A percentile compares a stretch with the other conserved stretches of the same genome.
phyloP scores from a whole-genome alignment of 1,284 basidiomycete genomes.

The Malassezia pachydermatis region DNA sequence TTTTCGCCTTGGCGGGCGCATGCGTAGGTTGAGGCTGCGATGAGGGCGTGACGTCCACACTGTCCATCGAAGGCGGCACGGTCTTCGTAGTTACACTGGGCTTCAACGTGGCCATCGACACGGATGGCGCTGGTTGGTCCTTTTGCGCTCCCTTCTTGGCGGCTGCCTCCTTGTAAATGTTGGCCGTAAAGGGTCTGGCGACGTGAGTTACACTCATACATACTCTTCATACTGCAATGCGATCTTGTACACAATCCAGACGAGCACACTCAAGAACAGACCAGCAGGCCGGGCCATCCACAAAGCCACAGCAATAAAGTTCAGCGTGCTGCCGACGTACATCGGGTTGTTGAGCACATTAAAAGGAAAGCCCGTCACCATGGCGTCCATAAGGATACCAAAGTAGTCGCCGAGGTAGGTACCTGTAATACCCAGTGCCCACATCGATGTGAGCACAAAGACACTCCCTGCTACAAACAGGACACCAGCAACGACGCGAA shows the following conservation, averaged over 20 bases:
- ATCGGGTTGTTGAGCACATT: slow-evolving; percentile 86
- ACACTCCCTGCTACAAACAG: slow-evolving; percentile 56
- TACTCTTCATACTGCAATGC: slow-evolving; percentile 42
- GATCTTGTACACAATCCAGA: slow-evolving; percentile 35
- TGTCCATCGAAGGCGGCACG: too few species aligned
- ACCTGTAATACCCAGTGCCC: slow-evolving; percentile 81
- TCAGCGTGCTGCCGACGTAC: slow-evolving; percentile 56
- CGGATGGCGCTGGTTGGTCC: too few species aligned
- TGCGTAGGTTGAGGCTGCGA: too few species aligned
- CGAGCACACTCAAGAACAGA: slow-evolving; percentile 39
- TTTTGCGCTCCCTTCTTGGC: slow-evolving; percentile 25
- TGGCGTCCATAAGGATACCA: slow-evolving; percentile 87
- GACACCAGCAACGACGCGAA: slow-evolving; percentile 57
- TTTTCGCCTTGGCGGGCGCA: too few species aligned
- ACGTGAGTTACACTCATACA: neutral
- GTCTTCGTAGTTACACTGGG: too few species aligned
- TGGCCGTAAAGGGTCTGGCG: slow-evolving; percentile 35
- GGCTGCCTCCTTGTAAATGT: slow-evolving; percentile 42
- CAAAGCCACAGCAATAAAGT: slow-evolving; percentile 42
- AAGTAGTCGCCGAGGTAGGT: slow-evolving; percentile 81
- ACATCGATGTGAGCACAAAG: slow-evolving; percentile 72
- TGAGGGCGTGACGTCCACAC: too few species aligned
- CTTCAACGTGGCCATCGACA: too few species aligned
- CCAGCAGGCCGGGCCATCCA: slow-evolving; percentile 45
- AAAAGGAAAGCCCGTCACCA: slow-evolving; percentile 75